A percentile compares a stretch with the other conserved stretches of the same genome.
phyloP scores from a whole-genome alignment of 768 basidiomycete species.

The Tremella fuciformis region DNA sequence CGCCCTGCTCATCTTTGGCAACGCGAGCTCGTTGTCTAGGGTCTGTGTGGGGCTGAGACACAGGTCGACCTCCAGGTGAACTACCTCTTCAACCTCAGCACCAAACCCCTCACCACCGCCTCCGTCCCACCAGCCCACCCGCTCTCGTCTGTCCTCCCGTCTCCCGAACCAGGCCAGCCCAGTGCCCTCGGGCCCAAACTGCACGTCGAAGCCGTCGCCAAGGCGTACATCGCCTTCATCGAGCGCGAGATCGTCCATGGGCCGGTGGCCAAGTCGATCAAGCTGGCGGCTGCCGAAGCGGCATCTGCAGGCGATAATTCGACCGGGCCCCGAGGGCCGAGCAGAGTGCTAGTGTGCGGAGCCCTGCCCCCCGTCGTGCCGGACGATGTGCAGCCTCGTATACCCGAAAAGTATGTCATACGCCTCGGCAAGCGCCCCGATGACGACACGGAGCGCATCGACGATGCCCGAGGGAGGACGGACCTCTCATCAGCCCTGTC shows the following conservation, averaged over 20 bases:
- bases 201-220: constrained; percentile 16
- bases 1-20: constrained; percentile 42
- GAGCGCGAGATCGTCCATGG: constrained; percentile 29
- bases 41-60: too few species aligned
- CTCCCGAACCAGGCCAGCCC: constrained; percentile 9
- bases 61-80: constrained; percentile 50
- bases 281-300: background rate
- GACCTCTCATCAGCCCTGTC: constrained; percentile 2
- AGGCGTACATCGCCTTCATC: constrained; percentile 23
- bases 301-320: background rate
- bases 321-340: background rate
- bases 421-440: constrained; percentile 30
- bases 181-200: constrained; percentile 26
- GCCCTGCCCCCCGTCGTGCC: constrained; percentile 37
- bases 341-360: constrained; percentile 31
- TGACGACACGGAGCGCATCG: background rate
- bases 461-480: too few species aligned
- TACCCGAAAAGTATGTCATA: constrained; percentile 46
- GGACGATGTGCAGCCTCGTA: constrained; percentile 32
- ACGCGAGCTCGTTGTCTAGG: constrained; percentile 28
- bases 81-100: constrained; percentile 43
- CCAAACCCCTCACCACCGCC: constrained; percentile 32
- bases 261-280: constrained; percentile 14
- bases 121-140: background rate
- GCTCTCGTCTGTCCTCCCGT: constrained; percentile 12